Percentiles rank a stretch among this genome's conserved stretches.
These are phyloP conservation scores for Pythium folliculosum DNA, from an alignment of 352 stramenopile species.

Conservation along the genomic window DNA sequence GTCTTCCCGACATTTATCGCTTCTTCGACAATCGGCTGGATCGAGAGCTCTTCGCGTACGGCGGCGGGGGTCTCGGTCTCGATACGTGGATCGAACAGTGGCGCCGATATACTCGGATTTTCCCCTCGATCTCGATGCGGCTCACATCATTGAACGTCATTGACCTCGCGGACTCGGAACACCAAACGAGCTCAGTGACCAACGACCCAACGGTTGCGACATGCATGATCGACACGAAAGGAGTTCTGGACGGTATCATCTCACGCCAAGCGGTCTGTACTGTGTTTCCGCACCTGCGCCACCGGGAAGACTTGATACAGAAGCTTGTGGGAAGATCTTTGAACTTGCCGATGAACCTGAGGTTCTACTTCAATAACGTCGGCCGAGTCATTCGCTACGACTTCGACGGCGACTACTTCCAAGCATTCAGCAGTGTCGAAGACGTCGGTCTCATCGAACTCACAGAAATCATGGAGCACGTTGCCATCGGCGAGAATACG, in stretches of 20 bases:
- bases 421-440: slow-evolving; percentile 12
- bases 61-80: not conserved
- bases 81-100: slow-evolving; percentile 23
- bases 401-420: slow-evolving; percentile 22
- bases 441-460: slow-evolving; percentile 18
- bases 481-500: slow-evolving; percentile 18
- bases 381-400: slow-evolving; percentile 19
- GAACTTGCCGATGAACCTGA: slow-evolving; percentile 6
- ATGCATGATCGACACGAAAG: slow-evolving; percentile 11
- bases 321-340: slow-evolving; percentile 13
- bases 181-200: not conserved
- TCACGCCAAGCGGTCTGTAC: slow-evolving; percentile 15
- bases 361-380: slow-evolving; percentile 18
- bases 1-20: slow-evolving; percentile 10
- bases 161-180: slow-evolving; percentile 1
- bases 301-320: slow-evolving; percentile 12
- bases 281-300: slow-evolving; percentile 8
- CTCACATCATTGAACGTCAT: not conserved
- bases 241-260: slow-evolving; percentile 6
- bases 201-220: slow-evolving; percentile 8
- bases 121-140: slow-evolving; percentile 9
- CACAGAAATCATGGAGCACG: slow-evolving; percentile 17
- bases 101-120: slow-evolving; percentile 18
- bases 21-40: slow-evolving; percentile 14
- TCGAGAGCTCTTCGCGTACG: slow-evolving; percentile 12